A percentile compares a stretch with the other conserved stretches of the same genome.
These are phyloP conservation scores for Blakeslea trispora DNA, from an alignment of 371 early-diverging fungal genomes.

Conservation along the genomic window DNA sequence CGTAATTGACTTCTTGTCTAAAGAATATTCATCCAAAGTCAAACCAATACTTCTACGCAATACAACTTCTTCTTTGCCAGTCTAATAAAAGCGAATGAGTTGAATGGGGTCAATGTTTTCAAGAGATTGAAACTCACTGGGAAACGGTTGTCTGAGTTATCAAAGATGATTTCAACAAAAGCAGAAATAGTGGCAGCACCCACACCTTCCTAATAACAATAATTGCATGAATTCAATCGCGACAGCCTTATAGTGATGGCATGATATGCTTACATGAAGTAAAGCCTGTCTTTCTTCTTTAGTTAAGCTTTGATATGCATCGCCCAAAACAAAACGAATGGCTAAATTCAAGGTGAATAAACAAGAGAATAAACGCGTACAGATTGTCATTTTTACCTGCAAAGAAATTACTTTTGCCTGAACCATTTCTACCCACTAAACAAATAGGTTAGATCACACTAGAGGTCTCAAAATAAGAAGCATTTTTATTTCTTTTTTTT, in stretches of 20 bases:
- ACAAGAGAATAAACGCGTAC: too few relatives aligned
- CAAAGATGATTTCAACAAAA: constrained; percentile 97
- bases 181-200: constrained; percentile 95
- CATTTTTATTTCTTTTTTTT: constrained; percentile 4
- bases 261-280: constrained; percentile 72
- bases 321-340: constrained; percentile 95
- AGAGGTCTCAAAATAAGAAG: neutral
- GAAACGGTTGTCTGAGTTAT: constrained; percentile 94
- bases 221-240: neutral
- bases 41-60: constrained; percentile 93
- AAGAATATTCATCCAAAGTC: constrained; percentile 97
- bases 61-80: constrained; percentile 87
- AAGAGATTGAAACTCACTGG: constrained; percentile 61
- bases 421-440: constrained; percentile 98
- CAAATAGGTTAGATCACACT: neutral
- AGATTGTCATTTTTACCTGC: constrained; percentile 55
- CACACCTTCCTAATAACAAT: constrained; percentile 78
- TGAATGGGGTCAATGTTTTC: neutral
- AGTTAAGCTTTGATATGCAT: constrained; percentile 90
- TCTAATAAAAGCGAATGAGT: constrained; percentile 50
- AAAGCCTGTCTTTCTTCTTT: constrained; percentile 93
- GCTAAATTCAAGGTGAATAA: too few relatives aligned
- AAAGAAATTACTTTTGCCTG: constrained; percentile 99
- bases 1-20: constrained; percentile 90
- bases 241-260: neutral